Percentiles rank a stretch among this genome's conserved stretches.
These are phyloP conservation scores for Aegilops speltoides DNA, from an alignment of 176 grass and related monocot species.

Conservation along the genomic window DNA sequence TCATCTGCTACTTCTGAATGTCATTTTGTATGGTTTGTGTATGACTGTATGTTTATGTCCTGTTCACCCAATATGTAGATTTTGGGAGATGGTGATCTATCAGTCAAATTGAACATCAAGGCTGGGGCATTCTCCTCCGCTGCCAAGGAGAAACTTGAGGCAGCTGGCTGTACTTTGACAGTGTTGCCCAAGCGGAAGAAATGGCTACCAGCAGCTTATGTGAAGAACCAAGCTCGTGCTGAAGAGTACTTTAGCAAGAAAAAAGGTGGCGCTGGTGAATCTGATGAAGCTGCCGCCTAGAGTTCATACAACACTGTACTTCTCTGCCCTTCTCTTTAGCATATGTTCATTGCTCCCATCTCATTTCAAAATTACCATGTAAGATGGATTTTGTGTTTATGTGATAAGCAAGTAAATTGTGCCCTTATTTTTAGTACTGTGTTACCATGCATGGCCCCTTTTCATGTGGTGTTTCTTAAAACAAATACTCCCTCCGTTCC, in stretches of 20 bases:
- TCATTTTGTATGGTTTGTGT: background rate
- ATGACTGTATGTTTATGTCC: slow-evolving; percentile 26
- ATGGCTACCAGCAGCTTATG: slow-evolving; percentile 79
- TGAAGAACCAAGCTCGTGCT: slow-evolving; percentile 87
- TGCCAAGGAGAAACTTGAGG: slow-evolving; percentile 89
- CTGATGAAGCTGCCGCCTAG: slow-evolving; percentile 28
- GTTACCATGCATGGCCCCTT: background rate
- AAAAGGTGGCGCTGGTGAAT: slow-evolving; percentile 41
- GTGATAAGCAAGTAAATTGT: slow-evolving; percentile 19
- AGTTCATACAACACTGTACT: slow-evolving; percentile 31
- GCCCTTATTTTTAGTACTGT: background rate
- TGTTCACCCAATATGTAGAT: slow-evolving; percentile 49
- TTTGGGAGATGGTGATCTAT: slow-evolving; percentile 85
- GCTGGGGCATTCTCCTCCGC: slow-evolving; percentile 72
- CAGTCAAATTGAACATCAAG: slow-evolving; percentile 86
- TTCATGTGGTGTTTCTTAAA: background rate
- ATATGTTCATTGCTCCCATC: slow-evolving; percentile 18
- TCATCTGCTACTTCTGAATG: background rate
- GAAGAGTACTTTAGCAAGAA: slow-evolving; percentile 88
- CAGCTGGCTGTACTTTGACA: slow-evolving; percentile 78
- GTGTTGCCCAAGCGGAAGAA: slow-evolving; percentile 86
- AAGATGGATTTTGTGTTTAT: slow-evolving; percentile 40
- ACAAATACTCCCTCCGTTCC: no score
- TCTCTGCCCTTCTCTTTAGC: slow-evolving; percentile 32
- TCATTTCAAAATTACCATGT: background rate